Base-by-base conservation (phyloP, 2,329 filamentous ascomycete species). In the Pseudogymnoascus destructans region DNA sequence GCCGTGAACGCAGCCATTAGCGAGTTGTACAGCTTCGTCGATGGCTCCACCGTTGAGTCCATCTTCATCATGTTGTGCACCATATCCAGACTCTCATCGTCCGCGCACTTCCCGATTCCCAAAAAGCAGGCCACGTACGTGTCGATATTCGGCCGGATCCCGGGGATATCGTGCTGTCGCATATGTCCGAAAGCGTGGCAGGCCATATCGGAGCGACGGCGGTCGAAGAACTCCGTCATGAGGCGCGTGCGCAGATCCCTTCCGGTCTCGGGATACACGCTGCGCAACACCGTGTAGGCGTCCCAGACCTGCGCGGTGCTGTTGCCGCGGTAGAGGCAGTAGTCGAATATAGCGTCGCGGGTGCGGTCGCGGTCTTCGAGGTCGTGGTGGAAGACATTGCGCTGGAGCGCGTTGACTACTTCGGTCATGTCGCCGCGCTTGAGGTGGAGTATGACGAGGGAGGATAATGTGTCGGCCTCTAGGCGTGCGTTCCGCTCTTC, bases 51-150 rank as follows among this genome's bases (percentile, higher is more conserved):
- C 40, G 81, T 80, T n/a, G 84, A 79, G 70, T 98, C 93, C 70
- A 96, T 84, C 73, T 95, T 97, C 64, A 96, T 77, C 81, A 95
- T 92, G 68, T 96, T 95, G 73, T 95, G 87, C 1, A 95, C 80
- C 61, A 86, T 81, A 60, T 83, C 81, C 17, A 96, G 73, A 40
- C 82, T 83, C 59, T 87, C 82, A 1, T 73, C 67, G 64, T 87
- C 82, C 7, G 76, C 72, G 40, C 73, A 71, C n/a, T 71, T 70
- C 3, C 85, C 84, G 21, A 95, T 79, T 2, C 89, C 88, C 60
- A 87, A 80, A 59, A 97, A 85, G 61, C 85, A 91, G 32, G 78
- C 73, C 3, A 88, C 79, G 68, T 98, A 98, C 4, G 86, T 87
- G 46, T 88, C 83, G 8, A 80, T 71, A 2, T 77, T 84, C 0